Percentiles rank a stretch among this genome's conserved stretches.
These are phyloP conservation scores for Penicillium soppii DNA, from an alignment of 495 filamentous ascomycete species.

Conservation along the genomic window DNA sequence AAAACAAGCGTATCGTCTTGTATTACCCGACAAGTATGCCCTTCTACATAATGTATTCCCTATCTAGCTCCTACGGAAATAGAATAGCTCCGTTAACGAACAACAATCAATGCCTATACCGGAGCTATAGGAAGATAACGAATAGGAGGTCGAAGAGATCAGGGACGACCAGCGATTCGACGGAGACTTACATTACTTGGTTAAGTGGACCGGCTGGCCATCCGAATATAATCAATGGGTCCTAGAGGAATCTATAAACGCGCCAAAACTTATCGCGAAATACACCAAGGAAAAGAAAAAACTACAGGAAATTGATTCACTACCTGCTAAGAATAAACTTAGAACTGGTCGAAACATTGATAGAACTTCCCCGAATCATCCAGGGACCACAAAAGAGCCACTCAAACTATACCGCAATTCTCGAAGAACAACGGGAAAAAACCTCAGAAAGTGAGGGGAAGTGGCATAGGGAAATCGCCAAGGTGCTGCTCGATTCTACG, in stretches of 20 bases:
- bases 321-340: no score
- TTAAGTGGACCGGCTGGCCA: background rate
- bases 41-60: background rate
- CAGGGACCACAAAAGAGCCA: no score
- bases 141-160: background rate
- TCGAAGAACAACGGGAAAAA: no score
- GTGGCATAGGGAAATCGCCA: no score
- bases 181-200: background rate
- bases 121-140: background rate
- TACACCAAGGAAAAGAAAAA: background rate
- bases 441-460: no score
- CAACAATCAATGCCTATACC: background rate
- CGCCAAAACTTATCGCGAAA: constrained; percentile 6
- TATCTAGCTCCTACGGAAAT: background rate
- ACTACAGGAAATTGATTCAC: no score
- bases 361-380: no score
- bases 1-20: background rate
- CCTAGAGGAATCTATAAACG: constrained; percentile 27
- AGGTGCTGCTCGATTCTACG: no score
- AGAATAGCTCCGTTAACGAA: background rate
- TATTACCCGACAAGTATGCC: background rate
- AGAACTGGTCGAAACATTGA: no score
- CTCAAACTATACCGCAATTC: no score
- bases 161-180: no score
- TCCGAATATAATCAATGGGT: background rate